Evolutionary conservation across 208 protist genomes (phyloP), one percentile per base, ranked within the genome.

Genomic region (Crithidia brevicula): DNA sequence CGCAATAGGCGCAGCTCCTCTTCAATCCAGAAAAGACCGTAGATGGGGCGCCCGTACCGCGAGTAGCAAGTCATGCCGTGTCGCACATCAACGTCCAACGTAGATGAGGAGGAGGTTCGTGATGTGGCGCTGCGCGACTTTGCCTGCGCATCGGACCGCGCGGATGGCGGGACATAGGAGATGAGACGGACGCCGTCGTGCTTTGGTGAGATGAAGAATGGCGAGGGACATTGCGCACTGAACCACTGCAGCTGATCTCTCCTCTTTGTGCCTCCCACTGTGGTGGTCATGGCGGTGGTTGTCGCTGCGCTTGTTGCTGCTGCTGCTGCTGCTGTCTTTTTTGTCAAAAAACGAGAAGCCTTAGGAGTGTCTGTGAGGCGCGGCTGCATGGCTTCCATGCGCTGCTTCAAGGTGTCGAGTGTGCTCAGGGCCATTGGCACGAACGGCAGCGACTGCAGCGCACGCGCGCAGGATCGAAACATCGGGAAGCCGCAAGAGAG

Each of bases 181-280:
- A 96, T 64, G 59, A 96, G 76, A 13, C 91, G 83, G 20, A 96
- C 76, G 16, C 91, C 91, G 54, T 96, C 91, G 66, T 91, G 88
- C 77, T 96, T 96, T 5, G 91, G 91, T 4, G 91, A 96, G 43
- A 94, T 81, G 60, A 96, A 96, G 45, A 94, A 92, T 15, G 79
- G 81, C 27, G 73, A 61, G 5, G 45, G 42, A 22, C 45, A 31
- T 18, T 42, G 30, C 11, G 46, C 16, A 38, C 59, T 72, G 62
- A 82, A 86, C 81, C 81, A 86, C 31, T 79, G 58, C 28, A 72
- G 47, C 42, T 70, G 40, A 33, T 76, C 40, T 34, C 23, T 33
- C 27, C 36, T 59, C 31, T 54, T 54, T 9, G 4, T 6, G 30
- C 28, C 51, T 18, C 59, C 57, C 15, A 63, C n/a, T 34, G 23